phyloP scores from a whole-genome alignment of 768 basidiomycete genomes.

The Boletus patriciae region DNA sequence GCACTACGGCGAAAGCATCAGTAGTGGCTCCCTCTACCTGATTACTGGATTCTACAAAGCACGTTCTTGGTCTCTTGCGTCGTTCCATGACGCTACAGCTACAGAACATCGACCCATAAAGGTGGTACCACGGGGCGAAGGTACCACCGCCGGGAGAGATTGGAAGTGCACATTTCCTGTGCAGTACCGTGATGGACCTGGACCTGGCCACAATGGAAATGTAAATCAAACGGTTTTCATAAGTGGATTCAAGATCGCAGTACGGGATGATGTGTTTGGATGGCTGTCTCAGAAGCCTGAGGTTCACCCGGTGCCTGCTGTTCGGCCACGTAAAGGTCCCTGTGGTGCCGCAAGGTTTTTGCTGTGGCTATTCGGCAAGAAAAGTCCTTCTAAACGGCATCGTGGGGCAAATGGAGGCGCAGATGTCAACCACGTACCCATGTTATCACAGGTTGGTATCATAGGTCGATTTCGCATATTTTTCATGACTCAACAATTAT shows the following conservation, averaged over 20 bases:
- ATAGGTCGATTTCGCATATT: not conserved
- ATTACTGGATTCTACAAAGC: no score
- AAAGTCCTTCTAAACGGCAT: not conserved
- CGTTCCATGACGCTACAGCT: no score
- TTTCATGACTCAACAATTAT: not conserved
- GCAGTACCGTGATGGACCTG: not conserved
- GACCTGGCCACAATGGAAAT: not conserved
- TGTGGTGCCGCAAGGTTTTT: not conserved
- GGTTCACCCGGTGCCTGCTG: not conserved
- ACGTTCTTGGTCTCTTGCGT: no score
- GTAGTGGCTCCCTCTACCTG: no score
- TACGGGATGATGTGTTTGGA: not conserved
- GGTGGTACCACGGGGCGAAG: not conserved
- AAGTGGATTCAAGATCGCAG: constrained; percentile 19
- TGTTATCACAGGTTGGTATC: constrained; percentile 3
- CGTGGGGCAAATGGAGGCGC: not conserved
- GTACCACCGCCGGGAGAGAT: not conserved
- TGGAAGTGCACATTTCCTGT: not conserved
- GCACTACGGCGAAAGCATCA: no score
- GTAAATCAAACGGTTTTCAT: constrained; percentile 20
- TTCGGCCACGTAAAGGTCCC: not conserved
- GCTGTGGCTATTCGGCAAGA: not conserved
- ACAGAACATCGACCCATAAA: no score
- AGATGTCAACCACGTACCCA: not conserved
- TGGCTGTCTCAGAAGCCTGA: not conserved